Base-by-base conservation (phyloP, 1,139 yeast species). In the Yamadazyma friedrichii region DNA sequence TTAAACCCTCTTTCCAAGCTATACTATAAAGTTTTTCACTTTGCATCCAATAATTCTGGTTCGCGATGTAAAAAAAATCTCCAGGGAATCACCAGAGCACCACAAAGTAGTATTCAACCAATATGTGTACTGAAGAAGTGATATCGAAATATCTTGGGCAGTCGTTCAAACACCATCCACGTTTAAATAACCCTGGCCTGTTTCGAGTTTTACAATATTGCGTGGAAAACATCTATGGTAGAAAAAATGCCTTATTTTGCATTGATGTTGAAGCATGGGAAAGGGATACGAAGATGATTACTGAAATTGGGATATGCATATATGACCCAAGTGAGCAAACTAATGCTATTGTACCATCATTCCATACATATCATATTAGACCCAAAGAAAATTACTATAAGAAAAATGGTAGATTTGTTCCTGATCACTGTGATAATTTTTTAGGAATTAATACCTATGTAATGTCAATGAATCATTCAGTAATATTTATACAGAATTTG, bases 201-300 rank as follows among this genome's bases (percentile, higher is more conserved):
- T 38, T 61, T 45, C 35, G 48, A 12, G 36, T 44, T 31, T 35
- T 50, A 10, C 31, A 43, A 16, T 28, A 38, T 15, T 41, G 44
- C 24, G 44, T 50, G 6, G 33, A 39, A 15, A 42, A 46, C 12
- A 64, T 66, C 1, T 63, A 59, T 42, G 56, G 60, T 9, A 52
- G 65, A n/a, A 53, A 61, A 24, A 57, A 66, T 27, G 65, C 69
- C 0, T 62, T 81, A 13, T 63, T 82, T 36, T 72, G 82, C 15
- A 59, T 85, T 15, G 93, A 85, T 56, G 67, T 83, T 9, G 93
- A 85, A 56, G 84, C 85, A 4, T 82, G 68, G 65, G 94, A 85
- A 52, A 52, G 60, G 13, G 59, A 72, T 44, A 64, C 61, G 9
- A 51, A 62, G 13, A 47, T 62, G 9, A 65, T 84, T 16, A 83